Evolutionary conservation across 164 flowering plant genomes (phyloP).

Genomic region (Buxus sempervirens): DNA sequence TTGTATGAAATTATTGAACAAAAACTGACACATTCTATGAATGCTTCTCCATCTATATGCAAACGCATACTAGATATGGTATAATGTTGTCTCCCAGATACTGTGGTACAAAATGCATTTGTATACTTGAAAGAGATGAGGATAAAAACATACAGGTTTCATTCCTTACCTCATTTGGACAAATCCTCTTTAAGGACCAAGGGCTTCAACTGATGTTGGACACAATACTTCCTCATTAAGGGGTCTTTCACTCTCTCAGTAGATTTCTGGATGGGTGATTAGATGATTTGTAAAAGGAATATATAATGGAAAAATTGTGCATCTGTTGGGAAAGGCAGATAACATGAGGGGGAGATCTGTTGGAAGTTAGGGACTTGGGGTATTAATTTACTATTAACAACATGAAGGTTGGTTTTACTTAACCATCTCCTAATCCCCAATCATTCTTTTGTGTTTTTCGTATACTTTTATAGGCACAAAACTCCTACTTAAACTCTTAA

Average conservation of each 20-base stretch:
- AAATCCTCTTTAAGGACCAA: no score
- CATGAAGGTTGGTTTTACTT: slow-evolving; percentile 43
- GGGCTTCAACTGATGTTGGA: no score
- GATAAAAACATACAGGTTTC: no score
- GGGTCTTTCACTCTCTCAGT: neutral
- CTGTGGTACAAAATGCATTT: no score
- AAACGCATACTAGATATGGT: no score
- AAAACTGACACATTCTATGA: no score
- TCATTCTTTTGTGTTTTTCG: slow-evolving; percentile 36
- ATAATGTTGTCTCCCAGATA: no score
- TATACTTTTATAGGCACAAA: slow-evolving; percentile 17
- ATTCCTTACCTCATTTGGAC: no score
- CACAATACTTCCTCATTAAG: no score
- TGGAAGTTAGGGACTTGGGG: slow-evolving; percentile 46
- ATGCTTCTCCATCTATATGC: no score
- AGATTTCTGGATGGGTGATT: slow-evolving; percentile 2
- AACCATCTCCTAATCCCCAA: slow-evolving; percentile 58
- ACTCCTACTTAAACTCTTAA: slow-evolving; percentile 35
- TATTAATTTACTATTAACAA: slow-evolving; percentile 18
- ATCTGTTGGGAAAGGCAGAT: slow-evolving; percentile 50
- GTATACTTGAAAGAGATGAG: no score
- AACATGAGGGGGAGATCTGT: slow-evolving; percentile 46
- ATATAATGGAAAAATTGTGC: slow-evolving; percentile 13
- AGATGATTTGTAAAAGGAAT: neutral
- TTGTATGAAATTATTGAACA: no score